Evolutionary conservation across 2,329 filamentous ascomycete species (phyloP), one percentile per base, ranked within the genome.

Genomic region (Pezicula neosporulosa): DNA sequence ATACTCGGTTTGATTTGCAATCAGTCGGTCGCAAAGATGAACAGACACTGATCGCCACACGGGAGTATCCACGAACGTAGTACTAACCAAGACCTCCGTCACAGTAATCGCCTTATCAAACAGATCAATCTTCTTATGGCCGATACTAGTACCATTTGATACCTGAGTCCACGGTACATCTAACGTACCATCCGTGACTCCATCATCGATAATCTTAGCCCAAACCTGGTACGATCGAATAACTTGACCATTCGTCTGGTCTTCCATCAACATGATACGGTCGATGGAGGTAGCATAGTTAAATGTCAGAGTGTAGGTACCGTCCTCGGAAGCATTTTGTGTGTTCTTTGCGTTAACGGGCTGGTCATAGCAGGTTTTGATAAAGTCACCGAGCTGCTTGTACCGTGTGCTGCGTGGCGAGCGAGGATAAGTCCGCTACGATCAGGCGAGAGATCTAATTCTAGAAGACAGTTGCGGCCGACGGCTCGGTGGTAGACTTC

Each of bases 201-300:
- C 44, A 36, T 47, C 44, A 37, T 41, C 55, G 28, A 52, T 55
- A 10, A 59, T 33, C 27, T 49, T 57, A 4, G 55, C 60, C 18
- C 51, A 59, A 15, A 63, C 57, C 18, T 57, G 44, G 30, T 63
- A 63, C 4, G 59, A 52, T 4, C 61, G 56, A 27, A 63, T 58
- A 2, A 63, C 59, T 38, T 63, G 60, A 21, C 61, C 61, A 35
- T 58, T 50, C 2, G 54, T 53, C 44, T 63, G 61, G 45, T 62
- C 61, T 41, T 63, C 61, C 61, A 63, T 63, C n/a, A 63, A 44
- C 4, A 58, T 53, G 9, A 63, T 53, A 8, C 61, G 56, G 37
- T 63, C 59, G 18, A 62, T 53, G 7, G 54, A 47, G 2, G 54
- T 55, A 6, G 56, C 51, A 19, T 56, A 43, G 1, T 51, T 56